A percentile compares a stretch with the other conserved stretches of the same genome.
These are phyloP conservation scores for Annulohypoxylon maeteangense DNA, from an alignment of 495 filamentous ascomycete genomes.

Conservation along the genomic window DNA sequence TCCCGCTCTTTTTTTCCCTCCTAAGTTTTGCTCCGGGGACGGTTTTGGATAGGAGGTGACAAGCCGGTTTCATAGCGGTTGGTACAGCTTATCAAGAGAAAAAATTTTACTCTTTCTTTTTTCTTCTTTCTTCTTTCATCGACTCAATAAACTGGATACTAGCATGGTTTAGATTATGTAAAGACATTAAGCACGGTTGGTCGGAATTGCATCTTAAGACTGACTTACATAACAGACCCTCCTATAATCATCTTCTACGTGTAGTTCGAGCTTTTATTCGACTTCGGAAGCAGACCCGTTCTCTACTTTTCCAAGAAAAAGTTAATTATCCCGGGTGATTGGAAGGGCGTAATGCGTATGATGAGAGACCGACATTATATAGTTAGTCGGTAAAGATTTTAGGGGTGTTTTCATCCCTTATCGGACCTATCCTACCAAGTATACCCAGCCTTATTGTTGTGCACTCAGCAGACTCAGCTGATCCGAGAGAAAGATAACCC, in stretches of 20 bases:
- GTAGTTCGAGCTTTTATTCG: constrained; percentile 10
- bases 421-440: constrained; percentile 23
- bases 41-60: constrained; percentile 11
- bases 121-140: constrained; percentile 2
- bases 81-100: constrained; percentile 30
- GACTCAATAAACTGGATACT: constrained; percentile 38
- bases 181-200: constrained; percentile 47
- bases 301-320: background rate
- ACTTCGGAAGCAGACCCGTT: constrained; percentile 19
- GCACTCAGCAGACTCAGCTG: background rate
- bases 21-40: constrained; percentile 9
- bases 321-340: background rate
- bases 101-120: constrained; percentile 17
- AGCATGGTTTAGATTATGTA: constrained; percentile 51
- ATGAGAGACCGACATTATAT: constrained; percentile 8
- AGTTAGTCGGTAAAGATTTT: constrained; percentile 1
- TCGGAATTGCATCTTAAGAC: constrained; percentile 28
- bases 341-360: background rate
- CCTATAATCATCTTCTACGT: constrained; percentile 23
- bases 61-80: constrained; percentile 24
- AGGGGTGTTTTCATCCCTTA: constrained; percentile 15
- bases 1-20: constrained; percentile 8
- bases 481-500: constrained; percentile 1
- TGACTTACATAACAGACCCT: constrained; percentile 30
- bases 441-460: constrained; percentile 16